A percentile compares a stretch with the other conserved stretches of the same genome.
Evolutionary conservation across 2,329 filamentous ascomycete genomes (phyloP).

Genomic region (Fusarium sp.): DNA sequence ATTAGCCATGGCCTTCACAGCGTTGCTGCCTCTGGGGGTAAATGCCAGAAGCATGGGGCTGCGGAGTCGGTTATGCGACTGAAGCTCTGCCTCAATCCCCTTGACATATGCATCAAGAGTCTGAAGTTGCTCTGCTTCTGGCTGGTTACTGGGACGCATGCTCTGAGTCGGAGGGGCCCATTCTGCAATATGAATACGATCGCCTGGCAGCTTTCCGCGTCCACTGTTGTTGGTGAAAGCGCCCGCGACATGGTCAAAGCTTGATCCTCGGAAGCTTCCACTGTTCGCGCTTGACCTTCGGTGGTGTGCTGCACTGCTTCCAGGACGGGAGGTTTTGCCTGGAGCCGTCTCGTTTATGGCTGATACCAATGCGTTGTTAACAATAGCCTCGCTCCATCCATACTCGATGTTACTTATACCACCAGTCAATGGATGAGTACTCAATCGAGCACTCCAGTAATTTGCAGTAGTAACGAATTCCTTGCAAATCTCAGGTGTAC

Average conservation of each 20-base stretch:
- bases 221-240: conserved; percentile 65
- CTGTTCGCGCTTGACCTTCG: conserved; percentile 62
- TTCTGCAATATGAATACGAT: conserved; percentile 84
- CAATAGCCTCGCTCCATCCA: conserved; percentile 89
- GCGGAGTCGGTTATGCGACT: conserved; percentile 88
- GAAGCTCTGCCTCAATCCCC: conserved; percentile 86
- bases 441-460: conserved; percentile 96
- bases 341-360: conserved; percentile 63
- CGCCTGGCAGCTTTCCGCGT: conserved; percentile 78
- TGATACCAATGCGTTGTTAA: conserved; percentile 69
- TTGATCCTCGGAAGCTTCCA: conserved; percentile 65
- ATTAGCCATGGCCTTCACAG: conserved; percentile 87
- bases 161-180: conserved; percentile 92
- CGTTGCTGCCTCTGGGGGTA: conserved; percentile 84
- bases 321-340: conserved; percentile 59
- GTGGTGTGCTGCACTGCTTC: conserved; percentile 61
- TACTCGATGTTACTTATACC: conserved; percentile 98
- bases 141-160: conserved; percentile 83
- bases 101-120: conserved; percentile 83
- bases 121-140: conserved; percentile 84
- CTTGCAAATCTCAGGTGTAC: conserved; percentile 91
- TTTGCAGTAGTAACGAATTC: conserved; percentile 96
- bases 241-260: conserved; percentile 70
- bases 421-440: conserved; percentile 91
- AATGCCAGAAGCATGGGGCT: conserved; percentile 90